These are phyloP conservation scores for Pulveroboletus sp. DNA, from an alignment of 768 basidiomycete species.

Conservation along the genomic window DNA sequence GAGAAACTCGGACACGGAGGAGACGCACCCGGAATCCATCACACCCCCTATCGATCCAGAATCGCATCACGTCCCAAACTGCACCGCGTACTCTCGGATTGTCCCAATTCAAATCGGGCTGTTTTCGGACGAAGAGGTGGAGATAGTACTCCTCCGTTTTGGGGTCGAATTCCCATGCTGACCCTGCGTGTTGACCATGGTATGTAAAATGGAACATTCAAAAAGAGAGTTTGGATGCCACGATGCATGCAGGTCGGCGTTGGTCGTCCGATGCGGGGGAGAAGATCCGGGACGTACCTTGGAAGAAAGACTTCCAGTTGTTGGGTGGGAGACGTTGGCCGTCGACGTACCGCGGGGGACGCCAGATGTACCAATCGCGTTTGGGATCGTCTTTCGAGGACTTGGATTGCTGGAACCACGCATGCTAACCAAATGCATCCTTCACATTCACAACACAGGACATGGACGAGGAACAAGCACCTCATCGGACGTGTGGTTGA, in stretches of 20 bases:
- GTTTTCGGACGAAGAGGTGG: conserved; percentile 62
- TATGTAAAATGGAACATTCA: too few species aligned
- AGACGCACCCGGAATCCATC: conserved; percentile 69
- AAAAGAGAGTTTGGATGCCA: too few species aligned
- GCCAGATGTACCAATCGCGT: conserved; percentile 79
- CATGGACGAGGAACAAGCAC: conserved; percentile 26
- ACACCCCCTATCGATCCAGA: conserved; percentile 73
- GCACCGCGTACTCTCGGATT: conserved; percentile 58
- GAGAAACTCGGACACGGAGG: conserved; percentile 44
- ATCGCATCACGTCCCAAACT: conserved; percentile 63
- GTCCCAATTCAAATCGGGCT: conserved; percentile 81
- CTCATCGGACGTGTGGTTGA: conserved; percentile 71
- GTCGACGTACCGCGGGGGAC: conserved; percentile 50
- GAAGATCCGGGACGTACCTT: conserved; percentile 39
- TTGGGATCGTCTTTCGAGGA: conserved; percentile 51
- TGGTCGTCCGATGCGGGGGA: not conserved
- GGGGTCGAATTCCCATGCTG: conserved; percentile 71
- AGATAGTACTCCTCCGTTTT: conserved; percentile 68
- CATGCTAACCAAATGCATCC: too few species aligned
- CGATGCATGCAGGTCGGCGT: not conserved
- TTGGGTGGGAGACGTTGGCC: conserved; percentile 63
- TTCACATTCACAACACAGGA: conserved; percentile 1
- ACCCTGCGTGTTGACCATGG: conserved; percentile 44
- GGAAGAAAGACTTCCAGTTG: conserved; percentile 70
- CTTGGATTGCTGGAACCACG: conserved; percentile 65